Conservation (phyloP, 495 filamentous ascomycete species). For the Tuber calosporum region DNA sequence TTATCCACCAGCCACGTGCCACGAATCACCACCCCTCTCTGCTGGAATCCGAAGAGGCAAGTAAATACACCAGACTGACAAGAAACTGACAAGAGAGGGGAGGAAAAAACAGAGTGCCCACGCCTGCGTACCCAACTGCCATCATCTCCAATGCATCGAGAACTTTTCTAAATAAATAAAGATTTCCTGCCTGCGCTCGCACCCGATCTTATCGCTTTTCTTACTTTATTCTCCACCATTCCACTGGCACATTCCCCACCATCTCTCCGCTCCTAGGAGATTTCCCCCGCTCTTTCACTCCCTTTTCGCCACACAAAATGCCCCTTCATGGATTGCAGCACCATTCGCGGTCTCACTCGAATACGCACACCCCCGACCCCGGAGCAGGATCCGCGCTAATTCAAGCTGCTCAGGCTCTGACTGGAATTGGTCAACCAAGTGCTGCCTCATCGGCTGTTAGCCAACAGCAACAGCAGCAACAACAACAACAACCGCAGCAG, state of each 20-base stretch:
- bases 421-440: conserved; percentile 33
- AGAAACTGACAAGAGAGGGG: neutral
- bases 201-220: neutral
- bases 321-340: conserved; percentile 38
- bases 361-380: conserved; percentile 25
- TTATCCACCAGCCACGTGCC: conserved; percentile 2
- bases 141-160: neutral
- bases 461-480: conserved; percentile 9
- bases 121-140: neutral
- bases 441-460: conserved; percentile 13
- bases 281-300: conserved; percentile 7
- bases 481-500: conserved; percentile 25
- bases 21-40: conserved; percentile 29
- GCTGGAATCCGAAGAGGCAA: neutral
- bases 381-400: conserved; percentile 30
- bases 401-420: conserved; percentile 38
- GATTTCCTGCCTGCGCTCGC: neutral
- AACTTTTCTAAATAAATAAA: neutral
- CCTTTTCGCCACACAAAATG: conserved; percentile 19
- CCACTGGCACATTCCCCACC: neutral
- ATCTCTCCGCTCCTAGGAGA: conserved; percentile 10
- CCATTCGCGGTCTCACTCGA: conserved; percentile 27
- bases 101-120: neutral
- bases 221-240: neutral
- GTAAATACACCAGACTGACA: neutral